Evolutionary conservation across 1,284 basidiomycete species (phyloP), one percentile per base, ranked within the genome.

Genomic region (Schizopora paradoxa): DNA sequence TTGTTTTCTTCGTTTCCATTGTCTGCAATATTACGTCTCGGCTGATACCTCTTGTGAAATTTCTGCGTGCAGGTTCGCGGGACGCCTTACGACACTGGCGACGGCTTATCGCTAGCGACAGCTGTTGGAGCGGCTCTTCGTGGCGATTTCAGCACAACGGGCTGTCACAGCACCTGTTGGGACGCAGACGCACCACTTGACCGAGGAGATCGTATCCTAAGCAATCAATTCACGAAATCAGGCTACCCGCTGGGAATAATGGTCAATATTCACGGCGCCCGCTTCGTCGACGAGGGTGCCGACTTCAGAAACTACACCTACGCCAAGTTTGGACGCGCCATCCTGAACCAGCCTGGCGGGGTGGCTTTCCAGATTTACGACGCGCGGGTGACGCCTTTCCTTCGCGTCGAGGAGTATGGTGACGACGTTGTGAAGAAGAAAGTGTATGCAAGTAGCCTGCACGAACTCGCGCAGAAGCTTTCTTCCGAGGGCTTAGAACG

Each of bases 271-370:
- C 52, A 60, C 3, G 82, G 82, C 1, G 50, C 61, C 40, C 69
- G 82, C 11, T 85, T 84, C 55, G 80, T 82, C 10, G 79, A 84
- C 52, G 82, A 85, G 59, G 81, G 81, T 34, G 72, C 74, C 51
- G 81, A 85, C 61, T 82, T 76, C 57, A 71, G 82, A 37, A 84
- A 81, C 58, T 83, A 78, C 54, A 85, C 81, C 2, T 85, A 85
- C 53, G 79, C 81, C 13, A 77, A 74, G 58, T 82, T 79, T 52
- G 81, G 80, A 3, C 67, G 66, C 31, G 73, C 71, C 37, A 78
- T 83, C 42, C 64, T 83, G 39, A 51, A 59, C 14, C 79, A 85
- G 56, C 77, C 76, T 0, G 72, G 68, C 13, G 73, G 76, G 4
- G 69, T 63, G 51, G 81, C 73, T 5, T 84, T 82, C 56, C 82